Evolutionary conservation across 192 early-diverging fungal genomes (phyloP).

Genomic region (Cladochytrium replicatum): DNA sequence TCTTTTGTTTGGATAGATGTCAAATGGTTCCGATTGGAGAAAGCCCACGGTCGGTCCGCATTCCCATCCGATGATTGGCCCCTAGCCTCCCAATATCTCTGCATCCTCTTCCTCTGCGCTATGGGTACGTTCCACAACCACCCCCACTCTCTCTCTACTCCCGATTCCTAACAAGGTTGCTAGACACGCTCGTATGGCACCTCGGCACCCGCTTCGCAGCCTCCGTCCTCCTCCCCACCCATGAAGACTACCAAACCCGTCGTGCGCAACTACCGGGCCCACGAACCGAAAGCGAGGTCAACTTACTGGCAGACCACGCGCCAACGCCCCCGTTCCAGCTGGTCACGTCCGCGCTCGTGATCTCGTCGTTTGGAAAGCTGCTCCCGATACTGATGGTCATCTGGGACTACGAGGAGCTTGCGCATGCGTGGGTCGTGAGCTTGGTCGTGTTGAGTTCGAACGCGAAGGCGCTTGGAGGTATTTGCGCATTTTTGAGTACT

Average conservation of each 20-base stretch:
- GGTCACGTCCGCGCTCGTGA: conserved; percentile 54
- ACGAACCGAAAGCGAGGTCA: too few relatives aligned
- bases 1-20: conserved; percentile 38
- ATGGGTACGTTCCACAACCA: conserved; percentile 31
- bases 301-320: too few relatives aligned
- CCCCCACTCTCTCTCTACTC: not conserved
- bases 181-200: too few relatives aligned
- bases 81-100: conserved; percentile 62
- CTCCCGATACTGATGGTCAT: conserved; percentile 81
- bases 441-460: conserved; percentile 67
- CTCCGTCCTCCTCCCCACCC: too few relatives aligned
- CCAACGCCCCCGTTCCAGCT: too few relatives aligned
- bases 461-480: conserved; percentile 47
- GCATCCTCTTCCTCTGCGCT: conserved; percentile 60
- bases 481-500: too few relatives aligned
- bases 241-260: too few relatives aligned
- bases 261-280: too few relatives aligned
- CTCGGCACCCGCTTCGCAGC: too few relatives aligned
- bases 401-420: conserved; percentile 78
- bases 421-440: conserved; percentile 75
- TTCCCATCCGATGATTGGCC: conserved; percentile 6
- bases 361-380: conserved; percentile 81
- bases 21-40: conserved; percentile 83
- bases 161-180: too few relatives aligned
- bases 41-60: conserved; percentile 38